phyloP scores from a whole-genome alignment of 2,329 filamentous ascomycete genomes.

The Ilyonectria mors-panacis region DNA sequence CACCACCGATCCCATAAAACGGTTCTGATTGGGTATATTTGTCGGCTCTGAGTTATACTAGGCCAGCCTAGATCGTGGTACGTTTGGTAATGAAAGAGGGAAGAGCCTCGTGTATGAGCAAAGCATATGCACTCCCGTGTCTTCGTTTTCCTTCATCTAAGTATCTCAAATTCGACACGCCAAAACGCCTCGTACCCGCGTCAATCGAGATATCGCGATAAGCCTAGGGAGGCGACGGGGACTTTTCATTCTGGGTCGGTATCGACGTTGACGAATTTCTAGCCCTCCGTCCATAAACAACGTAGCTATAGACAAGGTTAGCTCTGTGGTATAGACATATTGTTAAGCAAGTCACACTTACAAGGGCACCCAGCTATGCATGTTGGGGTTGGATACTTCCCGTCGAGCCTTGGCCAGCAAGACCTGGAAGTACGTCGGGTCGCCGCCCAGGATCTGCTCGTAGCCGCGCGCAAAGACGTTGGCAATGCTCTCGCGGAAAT shows the following conservation, averaged over 20 bases:
- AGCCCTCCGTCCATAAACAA: slow-evolving; percentile 35
- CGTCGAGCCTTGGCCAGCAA: slow-evolving; percentile 39
- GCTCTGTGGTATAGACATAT: neutral
- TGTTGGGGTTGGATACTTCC: slow-evolving; percentile 40
- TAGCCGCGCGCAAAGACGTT: slow-evolving; percentile 44
- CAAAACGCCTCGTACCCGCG: neutral
- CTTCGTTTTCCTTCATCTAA: too few relatives aligned
- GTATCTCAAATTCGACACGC: neutral
- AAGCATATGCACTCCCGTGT: too few relatives aligned
- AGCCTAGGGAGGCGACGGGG: neutral
- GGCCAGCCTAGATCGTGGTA: too few relatives aligned
- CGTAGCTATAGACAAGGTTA: slow-evolving; percentile 15
- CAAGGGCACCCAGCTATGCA: slow-evolving; percentile 47
- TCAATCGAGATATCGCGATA: neutral
- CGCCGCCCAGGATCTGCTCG: slow-evolving; percentile 41
- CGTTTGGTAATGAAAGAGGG: too few relatives aligned
- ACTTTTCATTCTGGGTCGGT: neutral
- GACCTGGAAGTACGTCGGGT: slow-evolving; percentile 41
- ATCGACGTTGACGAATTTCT: neutral
- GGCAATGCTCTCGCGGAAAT: slow-evolving; percentile 43
- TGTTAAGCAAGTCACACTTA: slow-evolving; percentile 15
- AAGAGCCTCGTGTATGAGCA: too few relatives aligned
- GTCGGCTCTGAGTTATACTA: too few relatives aligned
- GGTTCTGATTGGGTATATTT: too few relatives aligned
- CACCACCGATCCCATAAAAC: too few relatives aligned